Base-by-base conservation (phyloP, 768 basidiomycete species). In the Trametes sanguinea region DNA sequence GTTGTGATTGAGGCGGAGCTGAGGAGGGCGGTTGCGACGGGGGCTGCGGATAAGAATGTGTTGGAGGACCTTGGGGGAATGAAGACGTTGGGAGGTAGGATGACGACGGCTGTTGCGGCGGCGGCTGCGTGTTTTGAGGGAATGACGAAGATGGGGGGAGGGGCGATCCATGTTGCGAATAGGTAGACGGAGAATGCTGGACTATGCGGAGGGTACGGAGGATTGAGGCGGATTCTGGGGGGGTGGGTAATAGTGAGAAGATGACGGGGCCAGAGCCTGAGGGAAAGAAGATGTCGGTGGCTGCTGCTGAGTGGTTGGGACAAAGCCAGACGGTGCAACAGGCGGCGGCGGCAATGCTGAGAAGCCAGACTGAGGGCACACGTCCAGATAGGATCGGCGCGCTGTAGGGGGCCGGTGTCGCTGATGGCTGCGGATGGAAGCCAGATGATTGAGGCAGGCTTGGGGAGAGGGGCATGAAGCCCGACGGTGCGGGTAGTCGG, bases 111-210 rank as follows among this genome's bases (percentile, higher is more conserved):
- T 22, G 51, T 6, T 60, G 54, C 16, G 53, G 57, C 6, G 8
- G 48, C n/a, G 51, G 57, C 11, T 10, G 30, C 13, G 59, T 10
- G 29, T 51, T 51, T 14, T 67, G 54, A 22, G 64, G 46, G n/a
- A 54, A 46, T 7, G 57, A 65, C 8, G 61, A 62, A 35, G 54
- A 53, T 67, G 74, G 72, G 27, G 76, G 72, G 37, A 78, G 74
- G 6, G 77, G 71, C 48, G 75, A 77, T 59, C 78, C 78, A n/a
- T 74, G 71, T 46, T 75, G 76, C 55, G 75, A 76, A 45, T 54
- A 53, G 5, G 37, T 40, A 1, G 60, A 48, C 4, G 51, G 60
- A 2, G 60, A 39, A n/a, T 52, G 58, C 6, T 60, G 58, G 17
- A n/a, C 50, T 51, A 3, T 57, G 45, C 43, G 51, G 61, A 27